Conservation (phyloP, 1,284 basidiomycete species). For the Cystobasidium sp. region DNA sequence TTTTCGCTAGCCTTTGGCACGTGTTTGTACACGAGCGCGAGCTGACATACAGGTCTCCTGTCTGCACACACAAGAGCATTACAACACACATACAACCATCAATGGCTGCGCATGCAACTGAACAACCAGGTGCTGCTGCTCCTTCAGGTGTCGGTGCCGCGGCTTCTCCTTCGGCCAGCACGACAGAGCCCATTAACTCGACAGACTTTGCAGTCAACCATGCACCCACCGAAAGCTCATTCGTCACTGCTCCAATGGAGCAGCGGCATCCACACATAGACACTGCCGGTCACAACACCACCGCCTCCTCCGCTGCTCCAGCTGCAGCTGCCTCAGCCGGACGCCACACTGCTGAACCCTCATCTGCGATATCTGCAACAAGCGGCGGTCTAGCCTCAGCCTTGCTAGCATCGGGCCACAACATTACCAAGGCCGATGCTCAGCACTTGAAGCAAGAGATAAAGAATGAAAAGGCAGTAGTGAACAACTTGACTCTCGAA, state of each 20-base stretch:
- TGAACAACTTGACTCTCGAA: not conserved
- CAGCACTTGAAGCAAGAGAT: slow-evolving; percentile 24
- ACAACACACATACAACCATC: not conserved
- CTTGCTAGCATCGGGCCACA: slow-evolving; percentile 11
- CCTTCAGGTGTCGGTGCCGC: not conserved
- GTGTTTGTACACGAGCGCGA: too few species aligned
- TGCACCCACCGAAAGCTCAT: not conserved
- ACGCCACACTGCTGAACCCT: not conserved
- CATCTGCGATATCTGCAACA: not conserved
- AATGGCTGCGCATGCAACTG: not conserved
- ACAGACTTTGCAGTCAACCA: slow-evolving; percentile 1
- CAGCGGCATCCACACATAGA: slow-evolving; percentile 13
- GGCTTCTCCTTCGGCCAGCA: not conserved
- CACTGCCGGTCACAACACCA: not conserved
- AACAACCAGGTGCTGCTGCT: not conserved
- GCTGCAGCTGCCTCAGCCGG: not conserved
- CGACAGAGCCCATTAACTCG: not conserved
- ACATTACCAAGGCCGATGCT: not conserved
- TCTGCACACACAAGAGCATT: too few species aligned
- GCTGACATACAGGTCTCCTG: too few species aligned
- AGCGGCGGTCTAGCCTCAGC: not conserved
- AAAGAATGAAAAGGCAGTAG: slow-evolving; percentile 9
- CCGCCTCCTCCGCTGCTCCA: not conserved
- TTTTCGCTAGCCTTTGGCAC: too few species aligned
- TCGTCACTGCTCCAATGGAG: not conserved